Base-by-base conservation (phyloP, 2,329 filamentous ascomycete genomes). In the Zasmidium cellare region DNA sequence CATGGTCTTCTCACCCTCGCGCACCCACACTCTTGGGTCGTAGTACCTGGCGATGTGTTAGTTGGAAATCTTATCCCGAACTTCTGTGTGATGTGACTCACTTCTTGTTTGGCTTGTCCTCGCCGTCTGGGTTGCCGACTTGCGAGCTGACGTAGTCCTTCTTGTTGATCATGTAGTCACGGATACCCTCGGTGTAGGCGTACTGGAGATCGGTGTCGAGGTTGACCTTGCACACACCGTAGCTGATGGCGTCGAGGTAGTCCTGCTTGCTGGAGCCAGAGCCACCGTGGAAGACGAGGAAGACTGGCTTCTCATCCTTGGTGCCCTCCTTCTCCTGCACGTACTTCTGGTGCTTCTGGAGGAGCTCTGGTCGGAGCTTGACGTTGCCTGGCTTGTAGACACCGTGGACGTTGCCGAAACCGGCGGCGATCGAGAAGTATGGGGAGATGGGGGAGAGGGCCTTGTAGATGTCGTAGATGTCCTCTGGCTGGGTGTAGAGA, bases 51-150 rank as follows among this genome's bases (percentile, higher is more conserved):
- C 55, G 20, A 9, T 9, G 14, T 11, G 52, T 55, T 35, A 55
- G 56, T 46, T 18, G 41, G n/a, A n/a, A 20, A 9, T 41, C 7
- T 41, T 18, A n/a, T 9, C 16, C 3, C 11, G 5, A 41, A 41
- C 5, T 14, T 16, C 6, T 5, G 7, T 5, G 7, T 18, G n/a
- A n/a, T 35, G 12, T 22, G 25, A 54, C 65, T 52, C 64, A 72
- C 69, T 97, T 97, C 90, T 99, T 99, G 87, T 99, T 99, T 74
- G 94, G 93, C 89, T 97, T 97, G 82, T 96, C 91, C 19, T 86
- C 87, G 61, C 93, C 92, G 51, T 97, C 92, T 66, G 93, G 93
- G 85, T 97, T 99, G 72, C 94, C 94, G 68, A 99, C 89, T 72
- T 91, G 85, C 60, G 83, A 86, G 80, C 84, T 80, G 69, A 99